Percentiles rank a stretch among this genome's conserved stretches.
These are phyloP conservation scores for Holtermanniella nyarrowii DNA, from an alignment of 768 basidiomycete species.

Conservation along the genomic window DNA sequence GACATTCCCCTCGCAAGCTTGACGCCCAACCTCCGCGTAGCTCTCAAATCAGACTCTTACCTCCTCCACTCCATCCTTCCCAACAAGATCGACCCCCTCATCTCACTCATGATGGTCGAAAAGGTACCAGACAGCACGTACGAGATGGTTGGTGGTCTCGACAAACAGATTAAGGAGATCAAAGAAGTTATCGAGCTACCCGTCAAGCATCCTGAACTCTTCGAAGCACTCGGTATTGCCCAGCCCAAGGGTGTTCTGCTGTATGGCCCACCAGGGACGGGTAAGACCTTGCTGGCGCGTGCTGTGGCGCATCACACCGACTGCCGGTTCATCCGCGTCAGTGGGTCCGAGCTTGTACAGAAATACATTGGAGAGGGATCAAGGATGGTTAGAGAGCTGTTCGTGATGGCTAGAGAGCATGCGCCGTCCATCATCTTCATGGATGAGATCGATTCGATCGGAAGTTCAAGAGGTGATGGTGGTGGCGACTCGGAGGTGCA, in stretches of 20 bases:
- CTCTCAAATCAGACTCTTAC: conserved; percentile 91
- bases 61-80: conserved; percentile 93
- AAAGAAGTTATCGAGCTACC: conserved; percentile 98
- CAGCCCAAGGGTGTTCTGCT: conserved; percentile 93
- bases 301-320: conserved; percentile 97
- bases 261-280: conserved; percentile 92
- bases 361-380: conserved; percentile 98
- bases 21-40: conserved; percentile 79
- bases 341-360: conserved; percentile 87
- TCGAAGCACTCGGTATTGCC: conserved; percentile 90
- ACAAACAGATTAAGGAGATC: conserved; percentile 97
- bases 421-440: conserved; percentile 83
- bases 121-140: conserved; percentile 99
- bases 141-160: conserved; percentile 98
- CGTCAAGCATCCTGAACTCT: conserved; percentile 93
- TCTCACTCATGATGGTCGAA: conserved; percentile 99
- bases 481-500: conserved; percentile 80
- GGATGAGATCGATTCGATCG: conserved; percentile 97
- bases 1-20: conserved; percentile 72
- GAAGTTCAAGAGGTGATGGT: conserved; percentile 76
- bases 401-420: conserved; percentile 96
- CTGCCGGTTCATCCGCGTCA: conserved; percentile 93
- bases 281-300: conserved; percentile 87
- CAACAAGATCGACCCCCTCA: conserved; percentile 95
- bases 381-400: conserved; percentile 91